phyloP scores from a whole-genome alignment of 1,139 yeast genomes.

The Zygosaccharomyces sapae region DNA sequence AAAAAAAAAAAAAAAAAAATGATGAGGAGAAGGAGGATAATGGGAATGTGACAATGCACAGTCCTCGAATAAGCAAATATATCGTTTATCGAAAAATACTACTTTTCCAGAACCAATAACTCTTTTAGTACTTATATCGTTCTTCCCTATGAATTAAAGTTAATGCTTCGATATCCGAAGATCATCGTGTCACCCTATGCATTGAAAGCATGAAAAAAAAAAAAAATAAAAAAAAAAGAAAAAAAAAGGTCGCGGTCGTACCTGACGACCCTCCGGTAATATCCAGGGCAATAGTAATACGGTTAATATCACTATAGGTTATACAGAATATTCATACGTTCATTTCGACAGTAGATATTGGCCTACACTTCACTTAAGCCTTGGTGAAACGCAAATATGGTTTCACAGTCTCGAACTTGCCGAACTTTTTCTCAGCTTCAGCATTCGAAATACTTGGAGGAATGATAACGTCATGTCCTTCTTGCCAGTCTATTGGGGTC shows the following conservation, averaged over 20 bases:
- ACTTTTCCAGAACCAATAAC: neutral
- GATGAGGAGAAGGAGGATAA: neutral
- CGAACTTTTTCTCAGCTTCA: constrained; percentile 77
- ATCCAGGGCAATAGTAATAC: neutral
- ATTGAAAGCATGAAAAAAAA: neutral
- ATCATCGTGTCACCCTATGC: neutral
- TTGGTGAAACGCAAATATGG: constrained; percentile 73
- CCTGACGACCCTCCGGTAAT: neutral
- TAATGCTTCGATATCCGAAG: neutral
- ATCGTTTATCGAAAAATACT: neutral
- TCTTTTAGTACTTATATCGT: neutral
- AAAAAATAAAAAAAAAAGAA: neutral
- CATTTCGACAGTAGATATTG: too few species aligned
- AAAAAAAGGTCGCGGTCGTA: neutral
- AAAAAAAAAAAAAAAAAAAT: neutral
- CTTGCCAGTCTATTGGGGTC: constrained; percentile 64
- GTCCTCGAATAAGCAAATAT: neutral
- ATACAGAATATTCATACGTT: neutral
- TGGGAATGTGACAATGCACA: neutral
- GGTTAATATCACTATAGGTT: neutral
- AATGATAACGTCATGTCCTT: constrained; percentile 83
- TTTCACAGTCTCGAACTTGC: constrained; percentile 73
- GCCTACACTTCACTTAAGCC: constrained; percentile 13
- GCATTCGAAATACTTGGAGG: constrained; percentile 79
- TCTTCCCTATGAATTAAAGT: neutral